phyloP scores from a whole-genome alignment of 2,329 filamentous ascomycete genomes.

The Calonectria hongkongensis region DNA sequence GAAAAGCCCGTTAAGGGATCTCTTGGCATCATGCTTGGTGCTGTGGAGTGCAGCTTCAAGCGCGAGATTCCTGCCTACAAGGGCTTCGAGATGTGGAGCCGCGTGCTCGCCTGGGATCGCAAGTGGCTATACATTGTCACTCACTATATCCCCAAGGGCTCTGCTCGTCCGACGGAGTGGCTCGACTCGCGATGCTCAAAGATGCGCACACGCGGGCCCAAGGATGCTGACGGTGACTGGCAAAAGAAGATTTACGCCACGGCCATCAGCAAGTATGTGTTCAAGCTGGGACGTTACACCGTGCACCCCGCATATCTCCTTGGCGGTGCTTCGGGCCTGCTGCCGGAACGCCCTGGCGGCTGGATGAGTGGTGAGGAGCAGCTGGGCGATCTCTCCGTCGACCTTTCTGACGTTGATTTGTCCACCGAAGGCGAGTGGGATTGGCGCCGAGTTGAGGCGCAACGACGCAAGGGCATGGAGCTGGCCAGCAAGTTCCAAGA shows the following conservation, averaged over 20 bases:
- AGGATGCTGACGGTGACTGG: slow-evolving; percentile 65
- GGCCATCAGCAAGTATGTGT: slow-evolving; percentile 86
- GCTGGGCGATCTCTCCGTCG: slow-evolving; percentile 62
- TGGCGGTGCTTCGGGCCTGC: slow-evolving; percentile 77
- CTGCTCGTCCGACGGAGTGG: slow-evolving; percentile 73
- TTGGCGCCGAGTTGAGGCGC: slow-evolving; percentile 74
- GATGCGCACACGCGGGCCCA: slow-evolving; percentile 62
- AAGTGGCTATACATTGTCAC: slow-evolving; percentile 89
- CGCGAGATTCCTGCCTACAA: slow-evolving; percentile 82
- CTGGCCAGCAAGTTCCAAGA: slow-evolving; percentile 74
- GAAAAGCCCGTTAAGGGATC: slow-evolving; percentile 70
- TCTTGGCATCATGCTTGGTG: slow-evolving; percentile 81
- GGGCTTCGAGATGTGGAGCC: slow-evolving; percentile 83
- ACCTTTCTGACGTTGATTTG: slow-evolving; percentile 61
- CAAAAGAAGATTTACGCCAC: slow-evolving; percentile 82
- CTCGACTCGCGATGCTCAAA: slow-evolving; percentile 68
- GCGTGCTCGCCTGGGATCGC: slow-evolving; percentile 83
- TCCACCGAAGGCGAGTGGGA: slow-evolving; percentile 68
- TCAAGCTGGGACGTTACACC: slow-evolving; percentile 88
- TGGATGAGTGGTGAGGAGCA: slow-evolving; percentile 71
- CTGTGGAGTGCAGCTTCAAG: slow-evolving; percentile 84
- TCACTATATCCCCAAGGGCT: slow-evolving; percentile 80
- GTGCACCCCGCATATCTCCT: slow-evolving; percentile 88
- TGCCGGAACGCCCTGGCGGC: slow-evolving; percentile 83
- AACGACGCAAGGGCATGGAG: slow-evolving; percentile 73